A percentile compares a stretch with the other conserved stretches of the same genome.
phyloP scores from a whole-genome alignment of 257 asterid genomes.

The Penstemon barbatus region DNA sequence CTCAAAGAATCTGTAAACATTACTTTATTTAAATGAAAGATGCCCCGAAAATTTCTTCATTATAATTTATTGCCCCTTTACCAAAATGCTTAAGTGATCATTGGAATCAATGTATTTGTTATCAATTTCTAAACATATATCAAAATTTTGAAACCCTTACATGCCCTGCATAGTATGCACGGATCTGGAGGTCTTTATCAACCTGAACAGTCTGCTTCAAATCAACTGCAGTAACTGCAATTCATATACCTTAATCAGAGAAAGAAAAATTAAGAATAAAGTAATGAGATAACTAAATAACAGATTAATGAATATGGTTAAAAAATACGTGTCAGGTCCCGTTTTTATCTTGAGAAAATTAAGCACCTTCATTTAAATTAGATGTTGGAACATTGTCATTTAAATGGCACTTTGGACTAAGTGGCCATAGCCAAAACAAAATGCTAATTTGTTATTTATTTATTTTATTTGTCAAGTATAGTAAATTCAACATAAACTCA shows the following conservation, averaged over 20 bases:
- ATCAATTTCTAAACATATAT: not conserved
- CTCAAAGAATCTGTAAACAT: not conserved
- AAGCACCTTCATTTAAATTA: not conserved
- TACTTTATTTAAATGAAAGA: not conserved
- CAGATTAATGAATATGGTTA: not conserved
- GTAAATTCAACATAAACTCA: not conserved
- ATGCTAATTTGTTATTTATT: not conserved
- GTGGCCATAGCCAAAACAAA: not conserved
- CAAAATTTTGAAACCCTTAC: conserved; percentile 43
- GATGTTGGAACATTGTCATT: no score
- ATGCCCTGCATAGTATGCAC: conserved; percentile 98
- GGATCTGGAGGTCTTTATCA: conserved; percentile 78
- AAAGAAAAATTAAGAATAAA: conserved; percentile 1
- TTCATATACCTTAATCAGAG: conserved; percentile 7
- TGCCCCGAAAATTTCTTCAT: not conserved
- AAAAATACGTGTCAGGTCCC: not conserved
- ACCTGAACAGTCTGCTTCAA: conserved; percentile 86
- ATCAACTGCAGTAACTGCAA: conserved; percentile 81
- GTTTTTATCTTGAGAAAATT: not conserved
- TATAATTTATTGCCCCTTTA: not conserved
- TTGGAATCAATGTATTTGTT: not conserved
- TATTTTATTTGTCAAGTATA: not conserved
- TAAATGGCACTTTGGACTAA: not conserved
- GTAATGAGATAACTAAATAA: conserved; percentile 18
- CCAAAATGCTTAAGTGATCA: conserved; percentile 6